Conservation (phyloP, 2,329 filamentous ascomycete genomes). For the Rugonectria rugulosa region DNA sequence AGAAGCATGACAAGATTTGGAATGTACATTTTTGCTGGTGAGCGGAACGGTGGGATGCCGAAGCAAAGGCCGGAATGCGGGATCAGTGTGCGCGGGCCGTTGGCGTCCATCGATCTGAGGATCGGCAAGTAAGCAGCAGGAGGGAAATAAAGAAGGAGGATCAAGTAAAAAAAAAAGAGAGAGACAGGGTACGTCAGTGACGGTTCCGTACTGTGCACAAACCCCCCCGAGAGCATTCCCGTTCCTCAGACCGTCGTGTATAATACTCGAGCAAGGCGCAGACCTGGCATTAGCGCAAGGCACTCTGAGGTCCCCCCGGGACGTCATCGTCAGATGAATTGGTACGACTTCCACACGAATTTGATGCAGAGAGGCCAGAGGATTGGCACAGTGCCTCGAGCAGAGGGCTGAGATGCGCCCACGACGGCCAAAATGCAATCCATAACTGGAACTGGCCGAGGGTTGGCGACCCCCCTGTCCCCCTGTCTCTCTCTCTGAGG, state of each 20-base stretch:
- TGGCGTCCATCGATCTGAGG: conserved; percentile 38
- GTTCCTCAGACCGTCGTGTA: too few relatives aligned
- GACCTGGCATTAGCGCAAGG: conserved; percentile 19
- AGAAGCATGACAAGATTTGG: not conserved
- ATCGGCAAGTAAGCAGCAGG: conserved; percentile 38
- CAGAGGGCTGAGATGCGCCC: too few relatives aligned
- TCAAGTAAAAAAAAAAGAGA: not conserved
- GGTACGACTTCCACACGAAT: too few relatives aligned
- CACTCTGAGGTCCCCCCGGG: not conserved
- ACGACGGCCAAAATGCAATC: too few relatives aligned
- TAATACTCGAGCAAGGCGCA: conserved; percentile 9
- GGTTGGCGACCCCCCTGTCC: too few relatives aligned
- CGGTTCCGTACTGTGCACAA: conserved; percentile 30
- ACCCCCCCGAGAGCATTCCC: not conserved
- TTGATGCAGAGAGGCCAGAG: too few relatives aligned
- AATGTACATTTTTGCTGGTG: not conserved
- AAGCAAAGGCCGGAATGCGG: conserved; percentile 27
- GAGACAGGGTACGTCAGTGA: conserved; percentile 36
- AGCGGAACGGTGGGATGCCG: conserved; percentile 2
- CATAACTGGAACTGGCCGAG: too few relatives aligned
- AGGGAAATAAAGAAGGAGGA: not conserved
- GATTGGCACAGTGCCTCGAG: too few relatives aligned
- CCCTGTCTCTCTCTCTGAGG: too few relatives aligned
- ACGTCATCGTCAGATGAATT: too few relatives aligned
- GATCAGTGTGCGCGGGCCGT: conserved; percentile 32